Percentiles rank a stretch among this genome's conserved stretches.
These are phyloP conservation scores for Sideroxylon spinosum DNA, from an alignment of 179 eudicot genomes.

Conservation along the genomic window DNA sequence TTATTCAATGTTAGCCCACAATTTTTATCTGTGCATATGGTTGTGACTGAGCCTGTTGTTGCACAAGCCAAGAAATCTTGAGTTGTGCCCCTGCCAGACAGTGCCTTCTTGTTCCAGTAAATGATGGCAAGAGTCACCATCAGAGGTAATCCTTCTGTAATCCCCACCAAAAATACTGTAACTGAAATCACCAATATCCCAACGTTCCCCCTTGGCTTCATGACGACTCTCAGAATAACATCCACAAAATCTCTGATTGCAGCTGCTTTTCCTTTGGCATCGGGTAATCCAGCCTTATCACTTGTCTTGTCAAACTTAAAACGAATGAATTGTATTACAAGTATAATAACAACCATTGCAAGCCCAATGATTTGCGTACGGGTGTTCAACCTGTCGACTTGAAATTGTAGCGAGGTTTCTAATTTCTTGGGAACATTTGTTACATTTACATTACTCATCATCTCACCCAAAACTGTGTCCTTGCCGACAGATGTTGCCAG, in stretches of 20 bases:
- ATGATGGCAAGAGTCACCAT: constrained; percentile 19
- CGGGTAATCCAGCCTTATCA: neutral
- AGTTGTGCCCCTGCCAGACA: constrained; percentile 2
- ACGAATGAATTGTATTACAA: constrained; percentile 12
- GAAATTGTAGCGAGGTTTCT: constrained; percentile 7
- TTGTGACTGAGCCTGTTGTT: constrained; percentile 19
- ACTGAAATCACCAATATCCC: constrained; percentile 11
- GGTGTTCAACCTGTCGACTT: constrained; percentile 18
- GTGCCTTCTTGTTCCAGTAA: constrained; percentile 13
- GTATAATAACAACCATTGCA: constrained; percentile 12
- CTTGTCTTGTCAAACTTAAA: neutral
- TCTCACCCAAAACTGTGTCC: constrained; percentile 18
- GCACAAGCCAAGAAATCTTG: constrained; percentile 8
- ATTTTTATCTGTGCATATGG: constrained; percentile 19
- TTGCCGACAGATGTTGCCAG: constrained; percentile 14
- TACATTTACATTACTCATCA: constrained; percentile 16
- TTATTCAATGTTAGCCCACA: constrained; percentile 12
- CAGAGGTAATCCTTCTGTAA: constrained; percentile 22
- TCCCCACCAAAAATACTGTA: constrained; percentile 19
- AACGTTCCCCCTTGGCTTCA: constrained; percentile 11
- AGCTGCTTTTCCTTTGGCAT: constrained; percentile 14
- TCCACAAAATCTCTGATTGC: neutral
- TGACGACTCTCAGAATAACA: constrained; percentile 15
- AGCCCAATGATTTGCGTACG: constrained; percentile 11
- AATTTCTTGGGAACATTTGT: neutral